Percentiles rank a stretch among this genome's conserved stretches.
Evolutionary conservation across 164 flowering plant species (phyloP).

Genomic region (Amborella trichopoda): DNA sequence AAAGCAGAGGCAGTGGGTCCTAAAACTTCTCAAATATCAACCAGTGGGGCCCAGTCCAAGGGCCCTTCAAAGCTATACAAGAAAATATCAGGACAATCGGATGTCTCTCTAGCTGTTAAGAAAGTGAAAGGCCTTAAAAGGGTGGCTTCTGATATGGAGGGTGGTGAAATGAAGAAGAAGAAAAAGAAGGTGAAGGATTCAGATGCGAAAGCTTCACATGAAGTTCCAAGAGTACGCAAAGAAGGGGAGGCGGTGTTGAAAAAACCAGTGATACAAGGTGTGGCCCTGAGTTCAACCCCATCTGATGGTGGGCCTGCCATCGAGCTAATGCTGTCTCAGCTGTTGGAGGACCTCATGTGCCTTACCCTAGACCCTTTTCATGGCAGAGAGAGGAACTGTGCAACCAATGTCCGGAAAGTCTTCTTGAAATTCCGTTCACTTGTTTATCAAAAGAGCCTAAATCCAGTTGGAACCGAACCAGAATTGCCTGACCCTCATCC

Average conservation of each 20-base stretch:
- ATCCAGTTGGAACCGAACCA: conserved; percentile 27
- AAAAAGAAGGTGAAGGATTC: no score
- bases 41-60: no score
- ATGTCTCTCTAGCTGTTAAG: conserved; percentile 7
- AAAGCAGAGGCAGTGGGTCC: no score
- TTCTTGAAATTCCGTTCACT: conserved; percentile 65
- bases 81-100: neutral
- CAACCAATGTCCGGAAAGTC: conserved; percentile 22
- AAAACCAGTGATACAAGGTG: no score
- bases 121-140: conserved; percentile 26
- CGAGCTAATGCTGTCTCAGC: conserved; percentile 32
- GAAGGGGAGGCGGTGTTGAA: no score
- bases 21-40: no score
- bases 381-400: conserved; percentile 34
- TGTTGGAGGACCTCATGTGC: conserved; percentile 42
- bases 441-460: conserved; percentile 71
- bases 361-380: conserved; percentile 78
- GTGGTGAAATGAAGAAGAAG: no score
- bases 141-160: conserved; percentile 6
- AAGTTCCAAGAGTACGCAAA: no score
- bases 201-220: no score
- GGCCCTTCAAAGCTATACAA: no score
- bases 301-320: no score
- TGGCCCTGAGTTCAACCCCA: no score
- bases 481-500: conserved; percentile 19